Evolutionary conservation across 768 basidiomycete species (phyloP), one percentile per base, ranked within the genome.

Genomic region (Rhodotorula diobovata): DNA sequence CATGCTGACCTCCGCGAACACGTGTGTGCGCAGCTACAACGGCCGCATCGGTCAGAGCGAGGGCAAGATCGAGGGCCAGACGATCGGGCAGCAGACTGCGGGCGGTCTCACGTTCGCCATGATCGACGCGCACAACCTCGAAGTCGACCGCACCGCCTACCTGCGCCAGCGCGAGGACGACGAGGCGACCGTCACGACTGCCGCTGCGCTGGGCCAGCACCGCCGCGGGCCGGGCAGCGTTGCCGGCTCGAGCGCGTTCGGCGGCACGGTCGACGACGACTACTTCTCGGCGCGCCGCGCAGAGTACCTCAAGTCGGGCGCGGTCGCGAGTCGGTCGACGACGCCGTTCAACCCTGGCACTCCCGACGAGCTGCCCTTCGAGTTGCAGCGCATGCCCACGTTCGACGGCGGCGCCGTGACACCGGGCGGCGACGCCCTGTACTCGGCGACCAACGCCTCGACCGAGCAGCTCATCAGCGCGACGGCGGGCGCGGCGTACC

Each of bases 101-200:
- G 70, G 73, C 58, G 69, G 68, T 7, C 66, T 75, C 43, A 75
- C 67, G 45, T 73, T 68, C 59, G 67, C 67, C 30, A 45, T 72
- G 45, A 45, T 62, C 59, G 68, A 67, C n/a, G 66, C 77, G 76
- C 81, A 81, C 75, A 79, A 81, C 68, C 76, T 82, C 54, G 78
- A 80, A n/a, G 81, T 79, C 77, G 80, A 82, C 67, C 80, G 73
- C 6, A 50, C 32, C 43, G 70, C 70, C 14, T 75, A 65, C 60
- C 63, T 75, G 28, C 63, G 70, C 18, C 60, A 71, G 46, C 63
- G 73, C 20, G 70, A 71, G 32, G 73, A 75, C n/a, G 73, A 75
- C 54, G 73, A 62, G n/a, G 62, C 66, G 67, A 75, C 73, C 46
- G 61, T 69, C 46, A 66, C 73, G n/a, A 68, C 70, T 2, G 68